Evolutionary conservation across 805 yeast species (phyloP), one percentile per base, ranked within the genome.

Genomic region (Monosporozyma solicola): DNA sequence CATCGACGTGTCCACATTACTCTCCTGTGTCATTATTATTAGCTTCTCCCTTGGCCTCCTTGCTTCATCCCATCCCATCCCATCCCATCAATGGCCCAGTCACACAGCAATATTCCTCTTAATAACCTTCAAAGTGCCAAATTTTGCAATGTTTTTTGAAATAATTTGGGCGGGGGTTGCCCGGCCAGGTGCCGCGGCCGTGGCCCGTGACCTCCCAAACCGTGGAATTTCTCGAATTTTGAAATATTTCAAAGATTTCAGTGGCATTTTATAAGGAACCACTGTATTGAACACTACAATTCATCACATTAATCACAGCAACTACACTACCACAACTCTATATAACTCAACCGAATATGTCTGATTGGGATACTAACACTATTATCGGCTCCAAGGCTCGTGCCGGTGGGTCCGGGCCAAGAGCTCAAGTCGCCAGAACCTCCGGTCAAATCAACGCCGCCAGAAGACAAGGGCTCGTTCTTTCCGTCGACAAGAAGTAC

Each of bases 321-420:
- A 45, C 37, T 29, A 8, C 47, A 45, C 15, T 9, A 45, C 6
- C 27, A 15, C 27, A 9, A 44, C 27, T 33, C 24, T 3, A 11
- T 24, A 11, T 11, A 15, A 45, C 32, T 24, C 5, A 43, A 33
- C 16, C 9, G 47, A 62, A 50, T 48, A 74, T 74, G 77, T 73
- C 83, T 46, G 98, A 90, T 73, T 94, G 99, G 99, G 97, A 94
- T 72, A 69, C 82, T 55, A 91, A 84, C 64, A 90, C 97, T 46
- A 74, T 87, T 55, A 89, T 94, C 62, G 99, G 99, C 54, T 83
- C 82, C 61, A 86, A 84, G 62, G 96, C 94, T 61, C 83, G 92
- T 72, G 79, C 84, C 53, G 96, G 96, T 54, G 87, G 88, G 46
- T 82, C 87, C 54, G 96, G 95, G 39, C 96, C 97, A 61, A 82